Conservation (phyloP, 495 filamentous ascomycete genomes). For the Parathielavia hyrcaniae region DNA sequence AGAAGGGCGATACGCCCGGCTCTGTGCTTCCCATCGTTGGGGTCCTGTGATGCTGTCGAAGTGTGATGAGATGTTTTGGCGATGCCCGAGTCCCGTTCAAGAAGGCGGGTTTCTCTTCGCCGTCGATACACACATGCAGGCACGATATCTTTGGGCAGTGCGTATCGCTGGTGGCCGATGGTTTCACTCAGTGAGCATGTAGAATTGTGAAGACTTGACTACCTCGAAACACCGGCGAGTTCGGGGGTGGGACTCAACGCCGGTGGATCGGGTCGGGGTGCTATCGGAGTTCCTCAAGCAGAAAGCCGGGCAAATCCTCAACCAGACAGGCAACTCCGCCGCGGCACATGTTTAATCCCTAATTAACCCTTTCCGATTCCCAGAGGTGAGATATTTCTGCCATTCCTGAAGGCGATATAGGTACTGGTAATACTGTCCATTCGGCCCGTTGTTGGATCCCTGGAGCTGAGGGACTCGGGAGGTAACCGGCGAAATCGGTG, state of each 20-base stretch:
- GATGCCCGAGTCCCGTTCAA: background rate
- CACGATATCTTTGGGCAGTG: background rate
- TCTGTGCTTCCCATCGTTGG: constrained; percentile 24
- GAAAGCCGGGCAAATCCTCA: background rate
- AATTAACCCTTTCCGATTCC: constrained; percentile 6
- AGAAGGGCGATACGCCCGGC: constrained; percentile 36
- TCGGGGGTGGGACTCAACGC: background rate
- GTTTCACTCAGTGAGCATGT: background rate
- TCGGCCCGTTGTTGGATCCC: constrained; percentile 3
- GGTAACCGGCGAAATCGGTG: background rate
- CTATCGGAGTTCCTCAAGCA: constrained; percentile 13
- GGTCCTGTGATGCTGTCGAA: background rate
- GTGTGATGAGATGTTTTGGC: background rate
- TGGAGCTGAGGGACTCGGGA: background rate
- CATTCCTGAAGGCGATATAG: background rate
- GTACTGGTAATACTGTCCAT: background rate
- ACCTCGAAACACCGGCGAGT: background rate
- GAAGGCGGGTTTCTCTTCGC: background rate
- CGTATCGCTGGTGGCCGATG: too few species aligned
- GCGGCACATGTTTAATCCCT: background rate
- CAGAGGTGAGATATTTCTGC: background rate
- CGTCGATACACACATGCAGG: too few species aligned
- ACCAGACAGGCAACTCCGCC: constrained; percentile 22
- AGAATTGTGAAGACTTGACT: background rate
- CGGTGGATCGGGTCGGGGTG: constrained; percentile 2